These are phyloP conservation scores for Trichosporon sp. DNA, from an alignment of 1,284 basidiomycete genomes.

Conservation along the genomic window DNA sequence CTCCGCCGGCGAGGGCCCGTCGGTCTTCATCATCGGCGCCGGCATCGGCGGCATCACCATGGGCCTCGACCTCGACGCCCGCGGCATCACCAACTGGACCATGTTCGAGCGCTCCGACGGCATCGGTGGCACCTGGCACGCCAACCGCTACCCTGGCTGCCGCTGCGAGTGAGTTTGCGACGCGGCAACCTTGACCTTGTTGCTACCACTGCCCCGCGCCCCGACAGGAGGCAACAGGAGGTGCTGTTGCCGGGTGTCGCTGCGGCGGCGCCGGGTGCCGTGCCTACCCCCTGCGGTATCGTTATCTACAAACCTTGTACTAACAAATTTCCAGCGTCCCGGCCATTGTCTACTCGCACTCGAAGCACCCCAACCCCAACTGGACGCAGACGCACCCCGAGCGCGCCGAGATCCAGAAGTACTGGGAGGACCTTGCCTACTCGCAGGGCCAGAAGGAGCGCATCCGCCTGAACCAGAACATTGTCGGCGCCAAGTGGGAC, in stretches of 20 bases:
- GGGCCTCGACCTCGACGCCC: constrained; percentile 17
- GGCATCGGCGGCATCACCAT: constrained; percentile 19
- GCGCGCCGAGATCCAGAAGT: constrained; percentile 19
- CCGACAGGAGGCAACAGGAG: too few species aligned
- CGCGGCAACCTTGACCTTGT: not conserved
- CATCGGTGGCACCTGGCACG: constrained; percentile 22
- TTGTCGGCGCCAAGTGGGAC: constrained; percentile 21
- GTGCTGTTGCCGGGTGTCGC: not conserved
- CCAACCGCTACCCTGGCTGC: constrained; percentile 28
- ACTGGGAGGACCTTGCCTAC: constrained; percentile 20
- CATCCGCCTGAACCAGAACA: constrained; percentile 16
- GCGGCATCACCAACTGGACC: constrained; percentile 16
- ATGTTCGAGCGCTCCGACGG: constrained; percentile 15
- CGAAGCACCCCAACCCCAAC: constrained; percentile 18
- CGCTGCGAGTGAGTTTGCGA: constrained; percentile 34
- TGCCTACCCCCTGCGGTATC: not conserved
- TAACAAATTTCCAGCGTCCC: constrained; percentile 16
- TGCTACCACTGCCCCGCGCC: not conserved
- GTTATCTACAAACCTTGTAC: not conserved
- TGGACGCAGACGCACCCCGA: constrained; percentile 18
- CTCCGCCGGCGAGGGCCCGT: not conserved
- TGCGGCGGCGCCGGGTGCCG: too few species aligned
- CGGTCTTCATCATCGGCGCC: constrained; percentile 13
- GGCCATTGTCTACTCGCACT: constrained; percentile 19
- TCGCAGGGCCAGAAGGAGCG: constrained; percentile 19